Conservation (phyloP, 108 stramenopile genomes). For the Cyclotella kingstonii region DNA sequence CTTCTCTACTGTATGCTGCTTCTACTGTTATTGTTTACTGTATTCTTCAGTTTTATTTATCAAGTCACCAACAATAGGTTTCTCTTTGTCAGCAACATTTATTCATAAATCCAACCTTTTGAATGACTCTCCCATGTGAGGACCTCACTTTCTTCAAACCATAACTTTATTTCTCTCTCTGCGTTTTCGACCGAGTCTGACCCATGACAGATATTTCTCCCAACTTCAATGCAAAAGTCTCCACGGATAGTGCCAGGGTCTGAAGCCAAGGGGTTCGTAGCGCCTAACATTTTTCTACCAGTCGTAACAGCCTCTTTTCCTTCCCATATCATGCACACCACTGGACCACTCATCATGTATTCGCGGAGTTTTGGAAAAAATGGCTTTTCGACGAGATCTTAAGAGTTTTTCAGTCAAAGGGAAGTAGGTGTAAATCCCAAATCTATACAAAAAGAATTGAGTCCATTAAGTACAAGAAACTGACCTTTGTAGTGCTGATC, state of each 20-base stretch:
- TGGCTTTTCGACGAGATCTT: constrained; percentile 86
- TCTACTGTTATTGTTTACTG: too few relatives aligned
- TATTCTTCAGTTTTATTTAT: too few relatives aligned
- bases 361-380: constrained; percentile 93
- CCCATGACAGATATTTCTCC: constrained; percentile 89
- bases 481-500: constrained; percentile 79
- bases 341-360: constrained; percentile 78
- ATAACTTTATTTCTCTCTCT: constrained; percentile 89
- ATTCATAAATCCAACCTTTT: constrained; percentile 89
- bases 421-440: background rate
- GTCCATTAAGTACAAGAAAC: background rate
- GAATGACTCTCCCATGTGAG: constrained; percentile 73
- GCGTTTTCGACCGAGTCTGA: constrained; percentile 92
- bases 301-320: constrained; percentile 88
- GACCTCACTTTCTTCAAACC: constrained; percentile 88
- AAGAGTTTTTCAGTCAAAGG: background rate
- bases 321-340: constrained; percentile 92
- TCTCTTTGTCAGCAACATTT: constrained; percentile 15
- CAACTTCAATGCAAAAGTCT: constrained; percentile 84
- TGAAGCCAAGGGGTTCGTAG: constrained; percentile 90
- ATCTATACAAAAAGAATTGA: background rate
- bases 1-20: too few relatives aligned
- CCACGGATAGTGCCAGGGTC: constrained; percentile 93
- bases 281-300: constrained; percentile 94
- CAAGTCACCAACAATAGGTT: background rate